Conservation (phyloP, 2,329 filamentous ascomycete genomes). For the Claviceps monticola region DNA sequence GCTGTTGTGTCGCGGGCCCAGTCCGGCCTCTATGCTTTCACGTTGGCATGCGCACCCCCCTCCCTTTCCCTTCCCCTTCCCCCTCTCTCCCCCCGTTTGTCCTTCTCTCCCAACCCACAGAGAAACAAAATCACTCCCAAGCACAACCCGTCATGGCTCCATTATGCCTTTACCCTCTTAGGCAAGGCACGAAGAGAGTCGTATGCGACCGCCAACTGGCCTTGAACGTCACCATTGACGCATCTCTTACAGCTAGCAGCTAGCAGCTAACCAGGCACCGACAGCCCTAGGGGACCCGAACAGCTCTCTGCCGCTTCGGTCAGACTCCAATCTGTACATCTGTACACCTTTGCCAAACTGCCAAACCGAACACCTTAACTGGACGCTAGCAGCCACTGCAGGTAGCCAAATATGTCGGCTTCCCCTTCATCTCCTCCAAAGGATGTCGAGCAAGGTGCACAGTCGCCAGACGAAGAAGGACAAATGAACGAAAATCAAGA, state of each 20-base stretch:
- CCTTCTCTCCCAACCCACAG: constrained; percentile 8
- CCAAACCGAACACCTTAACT: constrained; percentile 42
- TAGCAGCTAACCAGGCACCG: constrained; percentile 32
- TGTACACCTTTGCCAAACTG: too few relatives aligned
- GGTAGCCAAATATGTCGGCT: constrained; percentile 83
- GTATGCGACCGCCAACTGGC: constrained; percentile 16
- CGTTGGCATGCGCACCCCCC: constrained; percentile 4
- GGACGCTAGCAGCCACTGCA: constrained; percentile 50
- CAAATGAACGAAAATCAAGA: constrained; percentile 82
- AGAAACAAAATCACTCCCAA: constrained; percentile 6
- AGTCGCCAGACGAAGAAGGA: constrained; percentile 87
- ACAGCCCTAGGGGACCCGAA: constrained; percentile 9
- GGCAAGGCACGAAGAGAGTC: constrained; percentile 17
- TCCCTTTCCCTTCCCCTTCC: background rate
- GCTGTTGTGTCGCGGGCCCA: background rate
- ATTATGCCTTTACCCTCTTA: constrained; percentile 7
- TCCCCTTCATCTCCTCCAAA: constrained; percentile 76
- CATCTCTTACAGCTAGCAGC: constrained; percentile 27
- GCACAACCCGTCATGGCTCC: constrained; percentile 7
- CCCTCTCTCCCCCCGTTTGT: constrained; percentile 2
- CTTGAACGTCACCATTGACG: constrained; percentile 32
- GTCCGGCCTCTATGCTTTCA: background rate
- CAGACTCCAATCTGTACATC: constrained; percentile 30
- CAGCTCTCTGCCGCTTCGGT: constrained; percentile 28
- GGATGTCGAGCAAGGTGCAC: constrained; percentile 85